phyloP scores from a whole-genome alignment of 2,329 filamentous ascomycete species.

The Pseudocercospora ulei region DNA sequence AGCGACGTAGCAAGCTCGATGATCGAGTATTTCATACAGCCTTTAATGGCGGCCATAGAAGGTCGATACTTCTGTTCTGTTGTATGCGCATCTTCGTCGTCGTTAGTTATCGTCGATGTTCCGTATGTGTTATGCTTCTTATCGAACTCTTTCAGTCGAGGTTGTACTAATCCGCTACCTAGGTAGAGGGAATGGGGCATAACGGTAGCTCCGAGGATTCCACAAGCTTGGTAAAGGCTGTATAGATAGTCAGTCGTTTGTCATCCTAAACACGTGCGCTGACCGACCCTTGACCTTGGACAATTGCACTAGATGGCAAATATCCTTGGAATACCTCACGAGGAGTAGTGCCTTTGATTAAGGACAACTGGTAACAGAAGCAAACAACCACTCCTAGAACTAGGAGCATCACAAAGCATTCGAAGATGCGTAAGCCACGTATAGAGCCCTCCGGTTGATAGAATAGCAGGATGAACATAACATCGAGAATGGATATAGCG shows the following conservation, averaged over 20 bases:
- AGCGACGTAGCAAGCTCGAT: constrained; percentile 36
- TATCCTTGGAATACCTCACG: constrained; percentile 57
- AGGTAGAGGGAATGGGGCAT: constrained; percentile 62
- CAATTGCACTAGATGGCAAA: constrained; percentile 51
- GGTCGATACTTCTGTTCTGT: constrained; percentile 34
- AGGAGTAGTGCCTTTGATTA: constrained; percentile 48
- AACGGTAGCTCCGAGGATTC: constrained; percentile 66
- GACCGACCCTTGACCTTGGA: constrained; percentile 48
- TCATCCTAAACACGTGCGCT: not conserved
- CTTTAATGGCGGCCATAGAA: constrained; percentile 35
- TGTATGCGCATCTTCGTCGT: constrained; percentile 24
- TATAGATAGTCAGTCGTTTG: constrained; percentile 16
- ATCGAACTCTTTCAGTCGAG: constrained; percentile 56
- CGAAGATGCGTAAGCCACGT: constrained; percentile 53
- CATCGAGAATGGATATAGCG: constrained; percentile 58
- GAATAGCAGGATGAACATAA: constrained; percentile 58
- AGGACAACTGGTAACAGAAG: constrained; percentile 59
- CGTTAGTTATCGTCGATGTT: constrained; percentile 15
- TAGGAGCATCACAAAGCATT: constrained; percentile 53
- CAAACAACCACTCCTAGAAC: constrained; percentile 61
- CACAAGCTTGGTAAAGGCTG: constrained; percentile 58
- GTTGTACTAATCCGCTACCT: constrained; percentile 59
- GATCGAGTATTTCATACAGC: constrained; percentile 37
- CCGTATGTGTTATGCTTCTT: constrained; percentile 48
- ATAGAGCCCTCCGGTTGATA: constrained; percentile 52